phyloP scores from a whole-genome alignment of 2,329 filamentous ascomycete genomes.

The Conoideocrella luteorostrata region DNA sequence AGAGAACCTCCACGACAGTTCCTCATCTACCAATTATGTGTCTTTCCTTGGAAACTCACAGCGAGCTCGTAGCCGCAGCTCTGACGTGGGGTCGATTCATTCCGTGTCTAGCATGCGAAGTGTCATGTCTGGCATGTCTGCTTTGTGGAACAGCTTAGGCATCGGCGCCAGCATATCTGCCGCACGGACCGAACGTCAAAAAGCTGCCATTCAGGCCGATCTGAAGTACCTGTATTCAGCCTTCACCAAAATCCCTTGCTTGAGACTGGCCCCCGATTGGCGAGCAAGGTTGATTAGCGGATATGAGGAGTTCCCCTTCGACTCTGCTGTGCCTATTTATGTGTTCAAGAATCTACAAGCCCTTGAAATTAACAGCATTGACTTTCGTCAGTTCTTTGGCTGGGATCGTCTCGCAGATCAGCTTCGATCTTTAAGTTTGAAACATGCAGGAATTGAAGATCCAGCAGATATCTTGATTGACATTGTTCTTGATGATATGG shows the following conservation, averaged over 20 bases:
- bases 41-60: conserved; percentile 82
- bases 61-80: conserved; percentile 68
- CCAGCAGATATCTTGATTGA: conserved; percentile 84
- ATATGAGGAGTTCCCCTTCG: conserved; percentile 96
- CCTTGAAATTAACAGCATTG: conserved; percentile 88
- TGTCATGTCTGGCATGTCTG: conserved; percentile 95
- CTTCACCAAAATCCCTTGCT: conserved; percentile 94
- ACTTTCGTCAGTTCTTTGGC: conserved; percentile 94
- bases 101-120: conserved; percentile 95
- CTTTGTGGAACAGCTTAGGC: conserved; percentile 83
- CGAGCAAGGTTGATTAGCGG: conserved; percentile 83
- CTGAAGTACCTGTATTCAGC: conserved; percentile 95
- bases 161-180: conserved; percentile 72
- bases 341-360: conserved; percentile 96
- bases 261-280: conserved; percentile 87
- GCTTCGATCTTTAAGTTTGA: conserved; percentile 80
- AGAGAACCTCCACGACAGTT: conserved; percentile 87
- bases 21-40: conserved; percentile 84
- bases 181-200: conserved; percentile 83
- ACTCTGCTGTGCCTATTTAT: conserved; percentile 92
- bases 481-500: conserved; percentile 94
- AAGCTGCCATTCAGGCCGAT: conserved; percentile 76
- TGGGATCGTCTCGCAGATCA: conserved; percentile 95
- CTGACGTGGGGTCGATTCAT: conserved; percentile 85
- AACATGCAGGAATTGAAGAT: conserved; percentile 81